Percentiles rank a stretch among this genome's conserved stretches.
Evolutionary conservation across 805 yeast species (phyloP).

Genomic region (Metschnikowia similis): DNA sequence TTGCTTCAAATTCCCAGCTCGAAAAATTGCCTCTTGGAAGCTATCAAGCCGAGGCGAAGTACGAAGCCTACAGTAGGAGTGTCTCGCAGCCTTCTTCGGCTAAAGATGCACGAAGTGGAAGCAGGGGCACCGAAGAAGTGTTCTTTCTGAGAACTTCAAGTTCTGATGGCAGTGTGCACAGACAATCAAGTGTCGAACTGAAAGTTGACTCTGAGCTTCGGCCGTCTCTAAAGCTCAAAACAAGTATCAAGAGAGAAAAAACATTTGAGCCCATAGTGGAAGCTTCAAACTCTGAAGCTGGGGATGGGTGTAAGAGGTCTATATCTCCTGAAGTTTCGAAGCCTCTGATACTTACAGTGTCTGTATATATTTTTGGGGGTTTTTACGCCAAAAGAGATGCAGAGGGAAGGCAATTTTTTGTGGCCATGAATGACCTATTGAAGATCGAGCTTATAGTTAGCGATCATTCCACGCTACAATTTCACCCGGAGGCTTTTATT

Average conservation of each 20-base stretch:
- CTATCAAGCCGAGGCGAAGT: neutral
- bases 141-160: neutral
- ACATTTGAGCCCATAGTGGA: slow-evolving; percentile 1
- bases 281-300: neutral
- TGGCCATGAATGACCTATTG: slow-evolving; percentile 32
- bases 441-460: slow-evolving; percentile 31
- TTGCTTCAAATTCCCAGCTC: neutral
- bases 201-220: neutral
- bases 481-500: slow-evolving; percentile 22
- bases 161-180: neutral
- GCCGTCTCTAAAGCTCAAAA: neutral
- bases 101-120: slow-evolving; percentile 1
- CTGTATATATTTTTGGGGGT: slow-evolving; percentile 40
- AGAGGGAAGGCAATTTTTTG: slow-evolving; percentile 19
- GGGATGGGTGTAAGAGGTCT: slow-evolving; percentile 9
- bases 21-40: neutral
- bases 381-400: slow-evolving; percentile 17
- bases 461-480: slow-evolving; percentile 11
- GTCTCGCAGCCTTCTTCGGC: slow-evolving; percentile 3
- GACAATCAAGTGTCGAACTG: neutral
- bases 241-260: neutral
- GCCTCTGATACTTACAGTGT: slow-evolving; percentile 19
- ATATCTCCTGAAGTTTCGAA: slow-evolving; percentile 8
- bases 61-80: neutral
- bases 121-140: neutral